Evolutionary conservation across 495 filamentous ascomycete genomes (phyloP), one percentile per base, ranked within the genome.

Genomic region (Chaetomium cochliodes): DNA sequence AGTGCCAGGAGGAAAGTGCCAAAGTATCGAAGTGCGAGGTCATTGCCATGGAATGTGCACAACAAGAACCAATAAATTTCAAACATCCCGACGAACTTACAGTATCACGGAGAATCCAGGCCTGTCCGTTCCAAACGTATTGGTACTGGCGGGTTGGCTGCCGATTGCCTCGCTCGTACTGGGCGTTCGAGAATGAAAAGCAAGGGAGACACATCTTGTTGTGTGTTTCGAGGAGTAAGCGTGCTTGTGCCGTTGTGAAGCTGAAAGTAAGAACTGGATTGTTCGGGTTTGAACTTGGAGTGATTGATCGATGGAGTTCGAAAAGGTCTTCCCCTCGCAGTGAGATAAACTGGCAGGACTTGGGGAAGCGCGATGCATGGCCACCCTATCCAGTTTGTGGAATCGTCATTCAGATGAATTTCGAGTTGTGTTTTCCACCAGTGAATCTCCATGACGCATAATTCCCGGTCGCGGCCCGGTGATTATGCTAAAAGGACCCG

Each of bases 161-260:
- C 0, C 41, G 52, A 18, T 54, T 58, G 33, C 74, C 71, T 33
- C 71, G 70, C 55, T 82, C 80, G 50, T 82, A 65, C 39, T 76
- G 69, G 53, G 76, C 66, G 41, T 81, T 76, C 20, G 74, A 66
- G 54, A 79, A 78, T 0, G 76, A 71, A 67, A 76, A 82, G 58
- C 77, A 81, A 16, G 77, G 76, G 30, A 80, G 56, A 62, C 79
- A 82, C 74, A 78, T 79, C 5, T 62, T 73, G 62, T 13, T 62
- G 16, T 28, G 15, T 28, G 37, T 11, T 44, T 28, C 25, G 23
- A 18, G 25, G 8, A 20, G 28, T 30, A 6, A 30, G 7, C 42
- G 18, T 60, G 12, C 6, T 49, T 47, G 13, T 30, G 57, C 15
- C 16, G 23, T 25, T 37, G 20, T 37, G 16, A 20, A 3, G 52